Base-by-base conservation (phyloP, 1,284 basidiomycete genomes). In the Austroboletus niveus region DNA sequence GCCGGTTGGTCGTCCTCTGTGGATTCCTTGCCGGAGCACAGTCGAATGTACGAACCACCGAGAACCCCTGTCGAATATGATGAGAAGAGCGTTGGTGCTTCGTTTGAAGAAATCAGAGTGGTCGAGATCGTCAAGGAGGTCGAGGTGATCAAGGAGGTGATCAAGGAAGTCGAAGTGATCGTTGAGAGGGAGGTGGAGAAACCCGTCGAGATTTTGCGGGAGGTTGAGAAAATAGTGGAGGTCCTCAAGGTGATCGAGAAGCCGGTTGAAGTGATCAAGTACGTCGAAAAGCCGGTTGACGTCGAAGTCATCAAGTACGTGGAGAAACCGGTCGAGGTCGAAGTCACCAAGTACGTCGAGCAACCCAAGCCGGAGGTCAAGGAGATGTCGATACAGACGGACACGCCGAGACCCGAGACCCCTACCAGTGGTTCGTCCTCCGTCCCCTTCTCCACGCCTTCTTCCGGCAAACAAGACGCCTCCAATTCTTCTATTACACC, bases 331-430 rank as follows among this genome's bases (percentile, higher is more conserved):
- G 51, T 60, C 46, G 51, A 63, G 42, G 57, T 62, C 7, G 53
- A 67, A 38, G 64, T 71, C 36, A 61, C 59, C 54, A 62, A 62
- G 48, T 60, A 63, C 27, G 24, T 59, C 14, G 67, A 70, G 20
- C 60, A 68, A 20, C 78, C 79, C 7, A 85, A 83, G 64, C 79
- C 82, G 0, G 82, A 86, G 57, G 68, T 81, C 32, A 82, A 76
- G 62, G 89, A 92, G 57, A 86, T 82, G 53, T 86, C 83, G 2
- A 81, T 84, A 30, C 89, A 92, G 70, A 92, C 89, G 3, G 90
- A 92, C 53, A 76, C 77, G 43, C 85, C 82, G 79, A 70, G 65
- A n/a, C 78, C 80, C 17, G 66, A 72, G 14, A 66, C 72, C 1
- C 70, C 73, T 17, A 60, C 71, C 15, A 57, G 59, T 12, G 57